Evolutionary conservation across 305 asterid genomes (phyloP).

Genomic region (Fraxinus nigra): DNA sequence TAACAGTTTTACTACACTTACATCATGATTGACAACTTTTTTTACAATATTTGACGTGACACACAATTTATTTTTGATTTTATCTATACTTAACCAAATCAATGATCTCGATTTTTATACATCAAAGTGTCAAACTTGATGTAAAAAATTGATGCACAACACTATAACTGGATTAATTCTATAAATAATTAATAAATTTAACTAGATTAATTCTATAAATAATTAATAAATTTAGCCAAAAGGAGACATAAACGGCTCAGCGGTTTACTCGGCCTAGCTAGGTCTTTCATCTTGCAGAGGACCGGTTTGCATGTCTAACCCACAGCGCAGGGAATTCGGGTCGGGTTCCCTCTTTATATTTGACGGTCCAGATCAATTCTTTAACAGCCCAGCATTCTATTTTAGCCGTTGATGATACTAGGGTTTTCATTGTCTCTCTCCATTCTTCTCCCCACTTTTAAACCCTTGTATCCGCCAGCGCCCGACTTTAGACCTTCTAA

Average conservation of each 20-base stretch:
- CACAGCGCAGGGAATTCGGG: neutral
- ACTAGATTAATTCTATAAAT: too few species aligned
- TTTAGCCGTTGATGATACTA: neutral
- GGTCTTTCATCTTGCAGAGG: neutral
- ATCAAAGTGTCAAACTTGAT: too few species aligned
- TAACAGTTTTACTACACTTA: too few species aligned
- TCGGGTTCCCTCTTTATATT: neutral
- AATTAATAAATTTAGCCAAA: neutral
- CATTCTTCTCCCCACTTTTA: neutral
- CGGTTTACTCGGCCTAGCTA: neutral
- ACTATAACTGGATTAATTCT: too few species aligned
- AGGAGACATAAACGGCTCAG: neutral
- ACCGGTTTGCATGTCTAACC: neutral
- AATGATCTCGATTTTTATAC: too few species aligned
- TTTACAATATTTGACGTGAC: too few species aligned
- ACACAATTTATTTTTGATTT: too few species aligned
- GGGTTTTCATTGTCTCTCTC: neutral
- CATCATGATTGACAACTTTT: too few species aligned
- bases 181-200: too few species aligned
- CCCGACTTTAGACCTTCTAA: neutral
- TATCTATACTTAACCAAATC: too few species aligned
- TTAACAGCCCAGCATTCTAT: neutral
- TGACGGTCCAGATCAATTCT: neutral
- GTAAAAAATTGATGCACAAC: too few species aligned
- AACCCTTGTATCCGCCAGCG: neutral